Percentiles rank a stretch among this genome's conserved stretches.
These are phyloP conservation scores for Fusarium buxicola DNA, from an alignment of 2,329 filamentous ascomycete species.

Conservation along the genomic window DNA sequence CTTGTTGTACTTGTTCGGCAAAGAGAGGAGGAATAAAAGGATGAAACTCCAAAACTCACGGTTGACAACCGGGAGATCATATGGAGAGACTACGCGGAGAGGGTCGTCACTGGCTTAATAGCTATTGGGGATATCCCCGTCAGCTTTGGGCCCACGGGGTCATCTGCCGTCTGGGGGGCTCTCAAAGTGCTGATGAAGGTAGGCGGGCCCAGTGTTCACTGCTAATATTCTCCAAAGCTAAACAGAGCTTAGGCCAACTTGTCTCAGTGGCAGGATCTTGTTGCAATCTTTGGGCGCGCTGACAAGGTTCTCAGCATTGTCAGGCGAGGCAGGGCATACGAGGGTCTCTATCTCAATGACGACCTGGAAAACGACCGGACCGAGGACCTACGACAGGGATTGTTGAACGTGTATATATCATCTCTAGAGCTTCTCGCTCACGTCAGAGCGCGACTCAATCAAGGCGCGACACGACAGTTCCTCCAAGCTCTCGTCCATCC, in stretches of 20 bases:
- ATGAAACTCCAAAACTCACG: background rate
- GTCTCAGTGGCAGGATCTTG: background rate
- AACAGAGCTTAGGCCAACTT: background rate
- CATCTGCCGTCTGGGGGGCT: slow-evolving; percentile 1
- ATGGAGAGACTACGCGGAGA: slow-evolving; percentile 13
- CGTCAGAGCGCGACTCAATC: background rate
- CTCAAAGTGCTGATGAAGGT: slow-evolving; percentile 8
- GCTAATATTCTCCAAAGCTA: background rate
- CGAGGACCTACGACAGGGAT: background rate
- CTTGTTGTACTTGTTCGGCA: background rate
- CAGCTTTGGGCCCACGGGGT: background rate
- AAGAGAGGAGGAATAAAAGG: slow-evolving; percentile 2
- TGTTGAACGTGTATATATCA: background rate
- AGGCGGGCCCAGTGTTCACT: background rate
- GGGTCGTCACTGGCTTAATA: background rate
- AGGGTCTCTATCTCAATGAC: slow-evolving; percentile 1
- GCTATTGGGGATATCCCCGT: slow-evolving; percentile 9
- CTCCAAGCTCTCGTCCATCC: slow-evolving; percentile 5
- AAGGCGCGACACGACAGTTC: background rate
- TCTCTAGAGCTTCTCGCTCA: slow-evolving; percentile 1
- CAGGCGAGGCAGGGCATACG: slow-evolving; percentile 5
- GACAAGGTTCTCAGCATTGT: slow-evolving; percentile 1
- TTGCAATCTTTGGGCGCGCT: background rate
- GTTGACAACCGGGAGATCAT: background rate
- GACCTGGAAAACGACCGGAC: background rate